Evolutionary conservation across 73 alveolate species (phyloP).

Genomic region (Blepharisma japonicum): DNA sequence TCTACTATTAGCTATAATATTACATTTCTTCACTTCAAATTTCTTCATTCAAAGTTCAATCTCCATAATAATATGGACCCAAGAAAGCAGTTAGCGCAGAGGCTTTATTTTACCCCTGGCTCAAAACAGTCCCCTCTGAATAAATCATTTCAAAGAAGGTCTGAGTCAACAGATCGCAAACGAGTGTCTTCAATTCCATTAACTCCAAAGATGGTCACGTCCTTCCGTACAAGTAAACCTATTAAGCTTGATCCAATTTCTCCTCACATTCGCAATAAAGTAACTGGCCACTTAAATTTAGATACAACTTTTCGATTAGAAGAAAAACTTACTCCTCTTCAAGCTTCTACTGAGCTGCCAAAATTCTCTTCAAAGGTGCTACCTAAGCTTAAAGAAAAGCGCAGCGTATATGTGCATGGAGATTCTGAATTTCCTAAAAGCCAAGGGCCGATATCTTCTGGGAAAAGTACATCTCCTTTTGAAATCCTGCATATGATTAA

Average conservation of each 20-base stretch:
- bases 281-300: not conserved
- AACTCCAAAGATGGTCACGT: slow-evolving; percentile 25
- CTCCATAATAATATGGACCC: slow-evolving; percentile 24
- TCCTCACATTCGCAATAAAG: slow-evolving; percentile 23
- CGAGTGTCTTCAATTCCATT: not conserved
- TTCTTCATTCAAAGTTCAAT: too few species aligned
- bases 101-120: slow-evolving; percentile 23
- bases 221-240: slow-evolving; percentile 2
- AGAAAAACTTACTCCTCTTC: not conserved
- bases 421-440: slow-evolving; percentile 23
- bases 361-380: not conserved
- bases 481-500: slow-evolving; percentile 53
- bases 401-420: slow-evolving; percentile 22
- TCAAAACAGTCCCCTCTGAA: not conserved
- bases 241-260: slow-evolving; percentile 27
- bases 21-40: too few species aligned
- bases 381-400: slow-evolving; percentile 6
- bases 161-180: slow-evolving; percentile 11
- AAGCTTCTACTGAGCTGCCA: not conserved
- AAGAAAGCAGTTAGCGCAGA: slow-evolving; percentile 30
- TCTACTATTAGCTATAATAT: too few species aligned
- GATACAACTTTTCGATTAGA: not conserved
- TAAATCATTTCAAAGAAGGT: slow-evolving; percentile 9
- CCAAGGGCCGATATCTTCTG: not conserved
- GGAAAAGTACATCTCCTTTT: slow-evolving; percentile 49